phyloP scores from a whole-genome alignment of 306 rosid species.

The Rosa persica region DNA sequence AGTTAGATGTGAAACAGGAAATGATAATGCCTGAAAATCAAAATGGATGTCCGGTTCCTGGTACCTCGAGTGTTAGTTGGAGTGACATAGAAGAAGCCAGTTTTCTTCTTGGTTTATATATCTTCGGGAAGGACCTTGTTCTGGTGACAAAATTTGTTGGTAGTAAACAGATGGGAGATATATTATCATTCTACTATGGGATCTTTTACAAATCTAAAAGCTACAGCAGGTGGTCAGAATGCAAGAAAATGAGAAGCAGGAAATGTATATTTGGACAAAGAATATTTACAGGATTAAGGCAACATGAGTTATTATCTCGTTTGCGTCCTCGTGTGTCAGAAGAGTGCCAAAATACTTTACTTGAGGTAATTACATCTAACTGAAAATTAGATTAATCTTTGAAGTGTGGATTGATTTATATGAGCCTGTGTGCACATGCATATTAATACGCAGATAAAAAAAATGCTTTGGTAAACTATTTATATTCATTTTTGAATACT shows the following conservation, averaged over 20 bases:
- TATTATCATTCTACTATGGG: slow-evolving; percentile 84
- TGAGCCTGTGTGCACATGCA: background rate
- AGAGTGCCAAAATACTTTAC: slow-evolving; percentile 44
- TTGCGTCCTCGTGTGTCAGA: slow-evolving; percentile 48
- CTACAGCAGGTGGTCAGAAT: slow-evolving; percentile 70
- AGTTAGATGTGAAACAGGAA: slow-evolving; percentile 36
- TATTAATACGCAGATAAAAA: background rate
- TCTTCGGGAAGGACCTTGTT: slow-evolving; percentile 80
- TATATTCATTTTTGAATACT: background rate
- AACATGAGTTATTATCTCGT: slow-evolving; percentile 77
- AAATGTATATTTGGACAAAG: slow-evolving; percentile 65
- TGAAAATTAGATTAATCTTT: background rate
- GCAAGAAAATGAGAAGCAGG: slow-evolving; percentile 65
- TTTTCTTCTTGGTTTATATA: slow-evolving; percentile 76
- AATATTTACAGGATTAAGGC: slow-evolving; percentile 80
- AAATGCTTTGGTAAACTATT: background rate
- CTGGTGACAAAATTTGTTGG: slow-evolving; percentile 68
- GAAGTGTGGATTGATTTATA: background rate
- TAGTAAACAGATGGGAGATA: slow-evolving; percentile 63
- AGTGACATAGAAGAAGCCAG: slow-evolving; percentile 63
- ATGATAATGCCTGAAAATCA: slow-evolving; percentile 28
- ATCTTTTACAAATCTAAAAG: slow-evolving; percentile 65
- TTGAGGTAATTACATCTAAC: slow-evolving; percentile 50
- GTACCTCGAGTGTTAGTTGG: slow-evolving; percentile 52
- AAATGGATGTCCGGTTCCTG: slow-evolving; percentile 55